These are phyloP conservation scores for Prototheca cutis DNA, from an alignment of 163 green algal species.

Conservation along the genomic window DNA sequence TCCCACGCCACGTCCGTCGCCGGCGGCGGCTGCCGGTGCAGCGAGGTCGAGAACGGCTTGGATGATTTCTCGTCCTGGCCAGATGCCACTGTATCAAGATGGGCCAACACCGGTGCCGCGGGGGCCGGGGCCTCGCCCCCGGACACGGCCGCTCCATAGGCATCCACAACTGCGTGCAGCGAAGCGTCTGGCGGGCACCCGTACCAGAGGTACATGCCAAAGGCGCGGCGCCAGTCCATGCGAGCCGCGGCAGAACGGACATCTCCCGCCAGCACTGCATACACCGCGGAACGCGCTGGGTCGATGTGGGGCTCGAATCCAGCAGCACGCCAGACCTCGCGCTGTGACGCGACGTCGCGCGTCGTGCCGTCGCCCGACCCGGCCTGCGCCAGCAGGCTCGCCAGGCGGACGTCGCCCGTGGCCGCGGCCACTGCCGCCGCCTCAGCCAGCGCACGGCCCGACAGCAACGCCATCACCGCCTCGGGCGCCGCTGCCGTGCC, in stretches of 20 bases:
- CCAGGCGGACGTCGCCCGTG: slow-evolving; percentile 55
- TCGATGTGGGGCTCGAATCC: slow-evolving; percentile 30
- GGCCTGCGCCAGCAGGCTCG: slow-evolving; percentile 50
- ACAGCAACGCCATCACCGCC: slow-evolving; percentile 49
- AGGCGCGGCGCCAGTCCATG: slow-evolving; percentile 63
- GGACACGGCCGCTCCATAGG: slow-evolving; percentile 13
- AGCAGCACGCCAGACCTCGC: slow-evolving; percentile 26
- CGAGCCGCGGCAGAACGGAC: slow-evolving; percentile 15
- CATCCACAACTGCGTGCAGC: slow-evolving; percentile 13
- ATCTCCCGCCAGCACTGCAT: slow-evolving; percentile 58
- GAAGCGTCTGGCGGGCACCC: slow-evolving; percentile 17
- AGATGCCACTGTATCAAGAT: no score
- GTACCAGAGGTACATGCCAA: slow-evolving; percentile 76
- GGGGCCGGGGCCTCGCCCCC: slow-evolving; percentile 36
- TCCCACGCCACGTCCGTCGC: slow-evolving; percentile 26
- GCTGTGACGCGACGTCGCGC: slow-evolving; percentile 18
- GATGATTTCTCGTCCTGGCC: no score
- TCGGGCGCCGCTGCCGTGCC: neutral
- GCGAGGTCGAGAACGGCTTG: no score
- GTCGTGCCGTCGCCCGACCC: neutral
- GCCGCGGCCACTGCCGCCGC: slow-evolving; percentile 46
- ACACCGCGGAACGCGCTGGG: slow-evolving; percentile 29
- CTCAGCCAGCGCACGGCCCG: slow-evolving; percentile 43
- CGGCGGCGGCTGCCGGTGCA: neutral
- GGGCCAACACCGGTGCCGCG: neutral